Evolutionary conservation across 108 stramenopile genomes (phyloP), one percentile per base, ranked within the genome.

Genomic region (Poteriospumella lacustris): DNA sequence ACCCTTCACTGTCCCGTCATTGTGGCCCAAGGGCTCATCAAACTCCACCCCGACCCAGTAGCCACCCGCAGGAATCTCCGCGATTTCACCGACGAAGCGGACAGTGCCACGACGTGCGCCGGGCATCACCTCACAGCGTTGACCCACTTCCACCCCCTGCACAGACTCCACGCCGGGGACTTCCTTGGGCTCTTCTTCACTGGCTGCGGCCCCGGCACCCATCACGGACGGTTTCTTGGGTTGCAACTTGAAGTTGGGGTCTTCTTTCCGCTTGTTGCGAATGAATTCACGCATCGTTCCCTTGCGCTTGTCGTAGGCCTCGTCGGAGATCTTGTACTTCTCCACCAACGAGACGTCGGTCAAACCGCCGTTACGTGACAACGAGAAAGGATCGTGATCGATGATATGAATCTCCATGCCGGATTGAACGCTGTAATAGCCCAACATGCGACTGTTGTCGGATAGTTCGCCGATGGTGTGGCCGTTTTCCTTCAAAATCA

Each of bases 1-100:
- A 1, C 83, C 86, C 47, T 79, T 80, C 43, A 88, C 87, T n/a
- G 87, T 90, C 1, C 97, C 96, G 83, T 97, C 91, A 0, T 89
- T 90, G 42, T 68, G 58, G 9, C 89, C 89, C 33, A 87, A 43
- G 2, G 97, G 97, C 83, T 98, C 97, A 85, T 98, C 97, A 60
- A 98, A 93, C 1, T 81, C 79, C 43, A 98, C 89, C 15, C 97
- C 97, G 1, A 95, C 90, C 94, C 93, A 96, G 59, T 89, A 92
- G 58, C 89, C 91, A 1, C 78, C 58, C 60, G 24, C 2, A 28
- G 3, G 85, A 44, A 93, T 42, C 39, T 89, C 92, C 29, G 88
- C 84, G 64, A 93, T 88, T 67, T 82, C 76, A 31, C 96, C 97
- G 34, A 93, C 78, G 79, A 79, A 96, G 31, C 84, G 84, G 42